Base-by-base conservation (phyloP, 129 eudicot species). In the Cynara cardunculus region DNA sequence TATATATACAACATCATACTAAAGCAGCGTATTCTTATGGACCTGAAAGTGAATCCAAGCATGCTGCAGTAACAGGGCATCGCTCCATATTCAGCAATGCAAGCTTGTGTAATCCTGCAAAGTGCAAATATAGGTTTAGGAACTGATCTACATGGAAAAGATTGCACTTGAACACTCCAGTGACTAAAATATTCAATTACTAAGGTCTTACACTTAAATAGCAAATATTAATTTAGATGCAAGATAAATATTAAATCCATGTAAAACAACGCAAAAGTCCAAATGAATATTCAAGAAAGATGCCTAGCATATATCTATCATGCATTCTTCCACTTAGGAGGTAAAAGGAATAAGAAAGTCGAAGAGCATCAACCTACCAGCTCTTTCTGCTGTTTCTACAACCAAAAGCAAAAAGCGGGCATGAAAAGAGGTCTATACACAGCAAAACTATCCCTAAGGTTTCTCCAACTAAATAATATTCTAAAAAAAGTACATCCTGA, bases 1-100 rank as follows among this genome's bases (percentile, higher is more conserved):
- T 31, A 31, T 5, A 34, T 5, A 34, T 0, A 5, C 9, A 34
- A 32, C 0, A 34, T 34, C 37, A 34, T 34, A 34, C 9, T 34
- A 34, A 34, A 34, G 7, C 39, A 34, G 7, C 39, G n/a, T 46
- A 46, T 13, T 35, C 7, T 44, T 46, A 46, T 11, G 31, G 71
- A 95, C 99, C 99, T 89, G 95, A 75, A 79, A 95, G 92, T 69
- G 97, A 92, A 78, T 90, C 94, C 89, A 92, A 78, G 75, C 99
- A 95, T 21, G 97, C 94, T 75, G 97, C 85, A 67, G 97, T 90
- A 56, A 95, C 82, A 73, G 89, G 93, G 89, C 99, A 95, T 78
- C 93, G 94, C 76, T 95, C 99, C 96, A 95, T 86, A 74, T 95
- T 92, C 86, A 91, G 78, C 62, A 87, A 85, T 69, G 80, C 26